Evolutionary conservation across 495 filamentous ascomycete species (phyloP).

Genomic region (Tuber magnatum): DNA sequence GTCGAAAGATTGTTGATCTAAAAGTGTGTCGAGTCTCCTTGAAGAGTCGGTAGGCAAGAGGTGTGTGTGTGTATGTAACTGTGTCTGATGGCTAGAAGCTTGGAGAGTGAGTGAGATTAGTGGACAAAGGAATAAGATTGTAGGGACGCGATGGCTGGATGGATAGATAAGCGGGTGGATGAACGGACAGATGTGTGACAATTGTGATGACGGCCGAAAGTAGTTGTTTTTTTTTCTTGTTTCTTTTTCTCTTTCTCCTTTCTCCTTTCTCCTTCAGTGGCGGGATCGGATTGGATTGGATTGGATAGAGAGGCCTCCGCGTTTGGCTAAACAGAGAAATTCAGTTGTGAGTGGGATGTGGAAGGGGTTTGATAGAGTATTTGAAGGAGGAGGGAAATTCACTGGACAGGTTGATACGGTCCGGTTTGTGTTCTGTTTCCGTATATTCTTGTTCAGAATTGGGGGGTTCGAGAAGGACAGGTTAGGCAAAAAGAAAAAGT

Average conservation of each 20-base stretch:
- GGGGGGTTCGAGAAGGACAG: neutral
- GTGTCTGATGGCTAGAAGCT: neutral
- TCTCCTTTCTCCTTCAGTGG: neutral
- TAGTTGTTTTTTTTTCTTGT: neutral
- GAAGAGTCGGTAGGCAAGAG: neutral
- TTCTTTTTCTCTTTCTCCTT: neutral
- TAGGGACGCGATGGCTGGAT: neutral
- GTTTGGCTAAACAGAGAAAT: neutral
- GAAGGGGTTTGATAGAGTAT: neutral
- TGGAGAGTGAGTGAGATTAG: neutral
- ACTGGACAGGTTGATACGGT: neutral
- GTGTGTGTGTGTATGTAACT: neutral
- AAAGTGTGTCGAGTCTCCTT: neutral
- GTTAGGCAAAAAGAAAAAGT: neutral
- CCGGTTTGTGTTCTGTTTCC: neutral
- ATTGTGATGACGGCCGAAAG: neutral
- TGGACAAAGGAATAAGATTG: neutral
- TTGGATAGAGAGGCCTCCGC: neutral
- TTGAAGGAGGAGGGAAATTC: neutral
- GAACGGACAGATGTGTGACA: slow-evolving; percentile 1
- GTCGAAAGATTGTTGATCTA: neutral
- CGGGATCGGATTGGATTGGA: neutral
- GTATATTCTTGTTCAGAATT: neutral
- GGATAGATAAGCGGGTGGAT: neutral
- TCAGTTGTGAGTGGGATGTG: neutral